These are phyloP conservation scores for Caryopteris hybrid DNA, from an alignment of 305 asterid species.

Conservation along the genomic window DNA sequence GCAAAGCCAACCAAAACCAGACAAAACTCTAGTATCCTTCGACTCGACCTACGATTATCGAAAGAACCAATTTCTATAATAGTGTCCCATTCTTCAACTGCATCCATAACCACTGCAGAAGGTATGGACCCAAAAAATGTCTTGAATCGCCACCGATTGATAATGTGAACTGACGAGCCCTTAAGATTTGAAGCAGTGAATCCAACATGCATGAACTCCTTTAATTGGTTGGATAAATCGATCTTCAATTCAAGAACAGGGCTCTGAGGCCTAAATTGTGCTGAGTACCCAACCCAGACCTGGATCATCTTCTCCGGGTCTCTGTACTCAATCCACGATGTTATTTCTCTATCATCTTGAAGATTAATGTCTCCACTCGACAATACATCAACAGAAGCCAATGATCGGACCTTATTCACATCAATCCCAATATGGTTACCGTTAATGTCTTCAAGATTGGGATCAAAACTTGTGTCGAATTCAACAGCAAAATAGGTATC, in stretches of 20 bases:
- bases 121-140: constrained; percentile 37
- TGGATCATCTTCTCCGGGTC: constrained; percentile 41
- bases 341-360: constrained; percentile 38
- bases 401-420: constrained; percentile 31
- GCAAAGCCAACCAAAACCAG: constrained; percentile 25
- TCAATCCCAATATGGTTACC: constrained; percentile 64
- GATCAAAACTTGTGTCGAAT: constrained; percentile 54
- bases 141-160: constrained; percentile 58
- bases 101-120: constrained; percentile 33
- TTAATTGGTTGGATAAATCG: constrained; percentile 53
- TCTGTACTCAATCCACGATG: constrained; percentile 62
- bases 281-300: constrained; percentile 55
- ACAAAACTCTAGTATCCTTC: constrained; percentile 16
- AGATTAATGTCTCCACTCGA: constrained; percentile 43
- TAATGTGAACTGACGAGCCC: constrained; percentile 53
- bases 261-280: constrained; percentile 33
- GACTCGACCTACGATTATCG: background rate
- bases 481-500: constrained; percentile 62
- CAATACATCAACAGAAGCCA: constrained; percentile 42
- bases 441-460: constrained; percentile 40
- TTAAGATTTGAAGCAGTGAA: constrained; percentile 62
- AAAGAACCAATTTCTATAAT: constrained; percentile 16
- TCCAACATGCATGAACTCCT: constrained; percentile 75
- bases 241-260: constrained; percentile 46
- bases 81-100: constrained; percentile 27